Percentiles rank a stretch among this genome's conserved stretches.
Conservation (phyloP, 2,329 filamentous ascomycete genomes). For the Truncatella angustata region DNA sequence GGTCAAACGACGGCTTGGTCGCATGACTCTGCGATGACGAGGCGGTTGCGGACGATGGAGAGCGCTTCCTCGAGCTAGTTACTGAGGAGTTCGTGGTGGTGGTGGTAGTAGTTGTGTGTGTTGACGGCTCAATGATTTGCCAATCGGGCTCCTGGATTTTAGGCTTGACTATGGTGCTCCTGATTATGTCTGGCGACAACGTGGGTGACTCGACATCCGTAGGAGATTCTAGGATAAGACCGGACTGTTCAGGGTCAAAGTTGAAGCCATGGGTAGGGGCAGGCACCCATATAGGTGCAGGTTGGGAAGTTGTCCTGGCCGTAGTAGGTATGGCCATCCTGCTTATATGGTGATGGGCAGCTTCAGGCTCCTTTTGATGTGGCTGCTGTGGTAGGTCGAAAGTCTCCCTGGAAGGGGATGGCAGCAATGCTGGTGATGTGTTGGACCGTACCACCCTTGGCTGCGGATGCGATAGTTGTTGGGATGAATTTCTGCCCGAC, state of each 20-base stretch:
- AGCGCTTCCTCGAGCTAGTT: conserved; percentile 28
- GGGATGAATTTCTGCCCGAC: conserved; percentile 18
- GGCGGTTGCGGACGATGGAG: conserved; percentile 29
- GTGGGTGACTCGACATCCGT: conserved; percentile 14
- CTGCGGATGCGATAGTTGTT: conserved; percentile 35
- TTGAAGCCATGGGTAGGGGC: conserved; percentile 12
- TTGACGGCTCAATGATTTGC: conserved; percentile 44
- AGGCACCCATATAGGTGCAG: too few relatives aligned
- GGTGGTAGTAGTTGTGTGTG: conserved; percentile 29
- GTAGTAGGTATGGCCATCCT: conserved; percentile 20
- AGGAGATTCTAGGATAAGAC: conserved; percentile 42
- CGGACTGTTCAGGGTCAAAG: conserved; percentile 34
- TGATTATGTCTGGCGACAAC: conserved; percentile 18
- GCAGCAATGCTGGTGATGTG: conserved; percentile 50
- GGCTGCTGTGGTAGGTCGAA: conserved; percentile 27
- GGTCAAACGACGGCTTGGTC: conserved; percentile 30
- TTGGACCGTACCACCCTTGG: conserved; percentile 44
- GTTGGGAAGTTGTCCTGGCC: too few relatives aligned
- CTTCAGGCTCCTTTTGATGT: conserved; percentile 16
- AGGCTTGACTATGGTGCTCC: conserved; percentile 31
- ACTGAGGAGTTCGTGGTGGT: conserved; percentile 27
- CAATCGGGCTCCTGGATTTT: conserved; percentile 42
- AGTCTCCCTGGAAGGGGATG: conserved; percentile 38
- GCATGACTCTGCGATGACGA: conserved; percentile 32
- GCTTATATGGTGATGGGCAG: conserved; percentile 19